A percentile compares a stretch with the other conserved stretches of the same genome.
Conservation (phyloP, 2,329 filamentous ascomycete genomes). For the Byssochlamys sp. region DNA sequence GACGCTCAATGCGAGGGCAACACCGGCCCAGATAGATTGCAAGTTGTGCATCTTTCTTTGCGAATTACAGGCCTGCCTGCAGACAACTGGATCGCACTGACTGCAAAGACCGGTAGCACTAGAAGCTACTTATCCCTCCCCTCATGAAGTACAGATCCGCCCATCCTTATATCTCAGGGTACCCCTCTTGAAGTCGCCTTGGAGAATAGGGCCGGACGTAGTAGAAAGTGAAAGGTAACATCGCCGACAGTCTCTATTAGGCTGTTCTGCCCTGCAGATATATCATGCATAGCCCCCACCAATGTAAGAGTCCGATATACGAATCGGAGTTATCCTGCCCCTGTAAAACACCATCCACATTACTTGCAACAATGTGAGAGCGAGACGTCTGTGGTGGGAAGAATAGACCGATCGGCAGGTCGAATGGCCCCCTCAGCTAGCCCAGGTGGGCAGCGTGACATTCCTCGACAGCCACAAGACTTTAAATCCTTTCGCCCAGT, state of each 20-base stretch:
- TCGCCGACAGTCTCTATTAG: neutral
- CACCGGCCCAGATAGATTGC: conserved; percentile 5
- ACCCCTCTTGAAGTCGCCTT: neutral
- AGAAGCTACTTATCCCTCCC: neutral
- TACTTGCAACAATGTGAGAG: neutral
- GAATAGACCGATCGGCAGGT: neutral
- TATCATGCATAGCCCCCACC: neutral
- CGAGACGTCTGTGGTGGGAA: neutral
- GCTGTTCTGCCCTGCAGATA: neutral
- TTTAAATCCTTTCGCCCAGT: neutral
- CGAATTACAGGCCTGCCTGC: neutral
- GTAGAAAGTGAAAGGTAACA: neutral
- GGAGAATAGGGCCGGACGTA: neutral
- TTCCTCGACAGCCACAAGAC: neutral
- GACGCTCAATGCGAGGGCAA: conserved; percentile 5
- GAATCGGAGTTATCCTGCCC: neutral
- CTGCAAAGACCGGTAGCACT: neutral
- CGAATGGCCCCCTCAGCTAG: neutral
- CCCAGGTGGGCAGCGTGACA: neutral
- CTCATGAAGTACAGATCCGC: neutral
- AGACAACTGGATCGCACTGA: neutral
- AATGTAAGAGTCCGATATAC: neutral
- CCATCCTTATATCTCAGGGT: neutral
- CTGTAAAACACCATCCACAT: neutral
- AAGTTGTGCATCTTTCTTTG: conserved; percentile 4